Evolutionary conservation across 2,329 filamentous ascomycete genomes (phyloP).

Genomic region (Lomentospora prolificans): DNA sequence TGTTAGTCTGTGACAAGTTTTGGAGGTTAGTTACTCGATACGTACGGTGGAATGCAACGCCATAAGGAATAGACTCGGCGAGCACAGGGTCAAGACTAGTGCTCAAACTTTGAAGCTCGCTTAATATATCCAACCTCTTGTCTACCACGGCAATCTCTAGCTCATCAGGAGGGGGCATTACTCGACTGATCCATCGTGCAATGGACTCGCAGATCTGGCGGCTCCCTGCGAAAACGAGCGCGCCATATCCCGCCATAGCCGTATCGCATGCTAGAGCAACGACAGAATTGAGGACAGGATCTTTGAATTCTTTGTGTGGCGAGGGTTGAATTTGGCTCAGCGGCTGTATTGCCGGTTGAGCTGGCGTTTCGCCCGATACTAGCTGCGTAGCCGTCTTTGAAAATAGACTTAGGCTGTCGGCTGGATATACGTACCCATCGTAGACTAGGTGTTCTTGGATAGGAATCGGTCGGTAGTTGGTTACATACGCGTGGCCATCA

Average conservation of each 20-base stretch:
- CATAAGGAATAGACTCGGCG: slow-evolving; percentile 52
- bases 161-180: slow-evolving; percentile 43
- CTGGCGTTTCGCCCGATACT: background rate
- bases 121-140: slow-evolving; percentile 52
- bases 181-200: slow-evolving; percentile 57
- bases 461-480: slow-evolving; percentile 63
- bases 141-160: slow-evolving; percentile 40
- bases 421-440: slow-evolving; percentile 57
- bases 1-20: background rate
- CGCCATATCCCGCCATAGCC: slow-evolving; percentile 57
- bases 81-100: slow-evolving; percentile 58
- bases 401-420: slow-evolving; percentile 30
- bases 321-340: slow-evolving; percentile 44
- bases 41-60: slow-evolving; percentile 64
- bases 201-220: slow-evolving; percentile 57
- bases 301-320: slow-evolving; percentile 48
- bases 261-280: slow-evolving; percentile 62
- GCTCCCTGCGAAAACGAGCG: slow-evolving; percentile 64
- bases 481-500: slow-evolving; percentile 60
- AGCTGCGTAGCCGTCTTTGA: slow-evolving; percentile 42
- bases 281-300: slow-evolving; percentile 59
- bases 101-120: slow-evolving; percentile 54
- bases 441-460: slow-evolving; percentile 67
- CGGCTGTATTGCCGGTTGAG: slow-evolving; percentile 22
- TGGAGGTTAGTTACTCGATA: background rate